A percentile compares a stretch with the other conserved stretches of the same genome.
These are phyloP conservation scores for Botrytis pseudocinerea DNA, from an alignment of 2,329 filamentous ascomycete genomes.

Conservation along the genomic window DNA sequence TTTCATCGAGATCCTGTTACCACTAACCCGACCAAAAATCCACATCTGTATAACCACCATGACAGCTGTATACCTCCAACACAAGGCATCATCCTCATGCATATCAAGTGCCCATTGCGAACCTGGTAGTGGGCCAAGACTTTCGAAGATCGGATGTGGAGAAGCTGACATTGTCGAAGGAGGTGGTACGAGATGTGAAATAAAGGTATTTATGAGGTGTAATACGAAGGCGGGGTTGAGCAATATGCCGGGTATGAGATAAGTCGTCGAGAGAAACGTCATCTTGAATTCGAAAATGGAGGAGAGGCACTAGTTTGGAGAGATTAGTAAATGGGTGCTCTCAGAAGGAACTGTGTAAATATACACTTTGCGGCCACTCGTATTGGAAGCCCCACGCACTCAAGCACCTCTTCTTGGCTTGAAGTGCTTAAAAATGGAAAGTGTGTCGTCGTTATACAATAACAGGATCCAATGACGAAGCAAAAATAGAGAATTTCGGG, in stretches of 20 bases:
- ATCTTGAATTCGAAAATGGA: slow-evolving; percentile 28
- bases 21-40: slow-evolving; percentile 40
- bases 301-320: slow-evolving; percentile 11
- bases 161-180: slow-evolving; percentile 36
- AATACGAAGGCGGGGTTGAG: slow-evolving; percentile 45
- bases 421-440: neutral
- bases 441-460: slow-evolving; percentile 1
- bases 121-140: slow-evolving; percentile 38
- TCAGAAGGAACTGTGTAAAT: neutral
- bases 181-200: slow-evolving; percentile 41
- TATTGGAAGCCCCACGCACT: neutral
- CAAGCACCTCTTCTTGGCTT: neutral
- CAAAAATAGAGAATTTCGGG: neutral
- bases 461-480: too few species aligned
- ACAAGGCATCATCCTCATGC: slow-evolving; percentile 43
- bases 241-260: slow-evolving; percentile 43
- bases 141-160: slow-evolving; percentile 37
- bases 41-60: slow-evolving; percentile 44
- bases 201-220: slow-evolving; percentile 44
- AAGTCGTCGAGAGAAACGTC: slow-evolving; percentile 35
- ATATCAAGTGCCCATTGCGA: slow-evolving; percentile 42
- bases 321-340: neutral
- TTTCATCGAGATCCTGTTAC: slow-evolving; percentile 34
- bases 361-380: neutral
- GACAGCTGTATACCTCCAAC: slow-evolving; percentile 44